Evolutionary conservation across 257 asterid genomes (phyloP).

Genomic region (Rehmannia glutinosa): DNA sequence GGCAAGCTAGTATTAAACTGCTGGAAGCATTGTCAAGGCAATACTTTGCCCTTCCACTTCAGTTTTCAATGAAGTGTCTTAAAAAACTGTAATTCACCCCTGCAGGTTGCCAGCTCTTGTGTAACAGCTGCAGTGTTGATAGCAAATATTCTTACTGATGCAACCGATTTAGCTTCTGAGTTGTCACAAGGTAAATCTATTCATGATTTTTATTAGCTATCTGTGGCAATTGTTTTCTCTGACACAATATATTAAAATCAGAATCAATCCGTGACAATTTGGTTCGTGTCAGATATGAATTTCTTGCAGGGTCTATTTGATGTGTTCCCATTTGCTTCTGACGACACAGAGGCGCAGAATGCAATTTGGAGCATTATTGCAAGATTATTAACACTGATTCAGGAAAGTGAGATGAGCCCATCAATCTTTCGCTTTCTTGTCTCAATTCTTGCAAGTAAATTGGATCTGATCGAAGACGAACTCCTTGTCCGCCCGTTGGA

Average conservation of each 20-base stretch:
- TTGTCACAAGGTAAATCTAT: constrained; percentile 50
- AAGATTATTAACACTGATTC: constrained; percentile 40
- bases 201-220: constrained; percentile 7
- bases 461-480: constrained; percentile 64
- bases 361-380: constrained; percentile 81
- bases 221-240: background rate
- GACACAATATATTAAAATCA: background rate
- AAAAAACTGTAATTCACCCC: background rate
- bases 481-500: constrained; percentile 42
- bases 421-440: constrained; percentile 41
- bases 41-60: too few relatives aligned
- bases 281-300: constrained; percentile 45
- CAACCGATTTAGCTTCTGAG: constrained; percentile 47
- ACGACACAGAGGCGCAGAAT: constrained; percentile 59
- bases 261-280: constrained; percentile 12
- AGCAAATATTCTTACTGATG: constrained; percentile 72
- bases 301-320: constrained; percentile 72
- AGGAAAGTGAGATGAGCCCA: constrained; percentile 43
- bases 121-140: constrained; percentile 72
- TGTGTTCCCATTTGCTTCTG: constrained; percentile 63
- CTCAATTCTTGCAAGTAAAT: constrained; percentile 51
- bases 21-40: too few relatives aligned
- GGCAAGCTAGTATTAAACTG: too few relatives aligned
- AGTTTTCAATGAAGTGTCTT: background rate
- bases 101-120: constrained; percentile 77